phyloP scores from a whole-genome alignment of 2,329 filamentous ascomycete species.

The Coleophoma crateriformis region DNA sequence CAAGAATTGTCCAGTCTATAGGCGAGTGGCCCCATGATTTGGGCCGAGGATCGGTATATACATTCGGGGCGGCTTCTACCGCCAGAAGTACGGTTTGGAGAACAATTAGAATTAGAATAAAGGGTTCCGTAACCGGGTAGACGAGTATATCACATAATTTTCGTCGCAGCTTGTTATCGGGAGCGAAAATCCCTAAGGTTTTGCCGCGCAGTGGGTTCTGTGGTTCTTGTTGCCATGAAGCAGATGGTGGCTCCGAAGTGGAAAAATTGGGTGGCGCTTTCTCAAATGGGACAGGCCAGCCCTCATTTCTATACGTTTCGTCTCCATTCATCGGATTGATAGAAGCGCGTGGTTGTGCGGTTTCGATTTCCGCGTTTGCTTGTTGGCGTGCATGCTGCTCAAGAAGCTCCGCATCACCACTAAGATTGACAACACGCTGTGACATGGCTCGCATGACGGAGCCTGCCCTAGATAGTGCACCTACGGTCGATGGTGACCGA shows the following conservation, averaged over 20 bases:
- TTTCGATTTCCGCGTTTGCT: slow-evolving; percentile 2
- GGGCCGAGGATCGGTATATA: slow-evolving; percentile 56
- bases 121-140: slow-evolving; percentile 78
- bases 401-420: slow-evolving; percentile 80
- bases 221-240: slow-evolving; percentile 26
- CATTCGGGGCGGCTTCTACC: slow-evolving; percentile 71
- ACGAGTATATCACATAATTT: slow-evolving; percentile 79
- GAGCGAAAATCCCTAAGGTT: slow-evolving; percentile 77
- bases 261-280: slow-evolving; percentile 10
- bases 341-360: not conserved
- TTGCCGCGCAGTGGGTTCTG: slow-evolving; percentile 82
- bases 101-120: slow-evolving; percentile 82
- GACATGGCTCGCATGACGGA: slow-evolving; percentile 84
- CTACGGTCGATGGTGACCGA: slow-evolving; percentile 58
- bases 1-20: slow-evolving; percentile 54
- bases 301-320: slow-evolving; percentile 12
- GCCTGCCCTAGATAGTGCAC: slow-evolving; percentile 62
- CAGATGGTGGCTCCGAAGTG: slow-evolving; percentile 23
- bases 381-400: slow-evolving; percentile 50
- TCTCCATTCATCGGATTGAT: slow-evolving; percentile 26
- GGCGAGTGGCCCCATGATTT: slow-evolving; percentile 55
- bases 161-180: slow-evolving; percentile 68
- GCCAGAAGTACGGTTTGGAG: slow-evolving; percentile 84
- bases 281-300: slow-evolving; percentile 22
- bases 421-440: slow-evolving; percentile 94